Evolutionary conservation across 2,329 filamentous ascomycete genomes (phyloP).

Genomic region (Fusarium verticillioides): DNA sequence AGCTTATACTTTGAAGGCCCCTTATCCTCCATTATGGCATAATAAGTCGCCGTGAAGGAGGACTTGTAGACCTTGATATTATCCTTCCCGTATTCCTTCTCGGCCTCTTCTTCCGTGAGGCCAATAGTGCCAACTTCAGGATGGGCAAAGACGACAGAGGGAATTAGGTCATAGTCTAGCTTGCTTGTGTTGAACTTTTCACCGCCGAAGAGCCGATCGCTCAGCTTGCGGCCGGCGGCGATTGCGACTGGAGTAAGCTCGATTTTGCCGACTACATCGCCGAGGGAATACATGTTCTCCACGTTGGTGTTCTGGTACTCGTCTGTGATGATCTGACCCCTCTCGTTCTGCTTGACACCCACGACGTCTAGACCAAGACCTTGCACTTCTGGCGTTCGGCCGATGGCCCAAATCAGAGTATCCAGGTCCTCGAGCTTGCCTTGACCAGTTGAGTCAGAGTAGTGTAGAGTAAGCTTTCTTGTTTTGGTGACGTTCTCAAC

Average conservation of each 20-base stretch:
- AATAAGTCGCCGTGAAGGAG: neutral
- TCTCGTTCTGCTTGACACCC: neutral
- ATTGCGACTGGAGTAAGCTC: neutral
- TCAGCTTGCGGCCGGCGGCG: neutral
- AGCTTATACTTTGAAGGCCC: neutral
- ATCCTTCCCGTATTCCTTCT: neutral
- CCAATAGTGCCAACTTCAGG: neutral
- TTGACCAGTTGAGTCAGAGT: neutral
- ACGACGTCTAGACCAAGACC: neutral
- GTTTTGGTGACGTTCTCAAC: neutral
- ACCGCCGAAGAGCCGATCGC: neutral
- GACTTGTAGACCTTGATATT: neutral
- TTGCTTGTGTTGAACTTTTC: accelerated
- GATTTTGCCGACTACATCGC: neutral
- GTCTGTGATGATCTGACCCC: neutral
- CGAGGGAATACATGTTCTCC: neutral
- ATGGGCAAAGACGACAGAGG: neutral
- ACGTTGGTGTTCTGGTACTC: neutral
- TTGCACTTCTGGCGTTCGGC: neutral
- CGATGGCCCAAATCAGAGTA: neutral
- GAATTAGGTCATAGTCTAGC: neutral
- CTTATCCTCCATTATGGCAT: neutral
- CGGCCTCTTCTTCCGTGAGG: neutral
- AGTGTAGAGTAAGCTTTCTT: neutral
- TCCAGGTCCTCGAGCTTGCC: neutral